Percentiles rank a stretch among this genome's conserved stretches.
Evolutionary conservation across 805 yeast species (phyloP).

Genomic region (Wickerhamiella musiphila): DNA sequence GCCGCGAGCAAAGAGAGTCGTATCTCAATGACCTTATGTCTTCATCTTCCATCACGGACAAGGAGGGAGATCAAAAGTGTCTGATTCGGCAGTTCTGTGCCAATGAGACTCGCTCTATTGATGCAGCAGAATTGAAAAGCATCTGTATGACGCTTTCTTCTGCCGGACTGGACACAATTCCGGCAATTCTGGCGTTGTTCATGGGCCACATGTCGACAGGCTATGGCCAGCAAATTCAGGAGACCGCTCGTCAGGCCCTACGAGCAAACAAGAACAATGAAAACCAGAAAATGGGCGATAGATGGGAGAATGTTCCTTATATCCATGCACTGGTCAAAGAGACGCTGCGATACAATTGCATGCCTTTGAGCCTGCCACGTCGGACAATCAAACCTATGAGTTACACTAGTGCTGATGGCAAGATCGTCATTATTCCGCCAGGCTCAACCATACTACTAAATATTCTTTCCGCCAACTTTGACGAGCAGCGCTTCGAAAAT

Average conservation of each 20-base stretch:
- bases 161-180: slow-evolving; percentile 56
- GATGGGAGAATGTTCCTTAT: slow-evolving; percentile 29
- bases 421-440: slow-evolving; percentile 20
- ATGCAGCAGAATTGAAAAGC: slow-evolving; percentile 28
- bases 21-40: slow-evolving; percentile 16
- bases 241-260: slow-evolving; percentile 25
- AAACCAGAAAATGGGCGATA: too few relatives aligned
- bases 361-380: slow-evolving; percentile 51
- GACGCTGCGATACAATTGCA: slow-evolving; percentile 37
- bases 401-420: slow-evolving; percentile 18
- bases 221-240: slow-evolving; percentile 22
- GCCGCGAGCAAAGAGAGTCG: slow-evolving; percentile 15
- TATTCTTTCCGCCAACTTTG: slow-evolving; percentile 53
- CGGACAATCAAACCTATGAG: slow-evolving; percentile 31
- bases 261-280: slow-evolving; percentile 13
- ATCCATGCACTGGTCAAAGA: slow-evolving; percentile 41
- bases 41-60: too few relatives aligned
- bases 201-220: slow-evolving; percentile 36
- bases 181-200: slow-evolving; percentile 39
- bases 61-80: slow-evolving; percentile 12
- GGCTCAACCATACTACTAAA: slow-evolving; percentile 42
- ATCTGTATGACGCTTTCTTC: slow-evolving; percentile 54
- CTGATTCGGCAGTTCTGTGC: slow-evolving; percentile 15
- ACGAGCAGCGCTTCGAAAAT: slow-evolving; percentile 18
- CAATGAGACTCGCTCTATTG: slow-evolving; percentile 9